Percentiles rank a stretch among this genome's conserved stretches.
Evolutionary conservation across 1,284 basidiomycete species (phyloP).

Genomic region (Apiotrichum brassicae): DNA sequence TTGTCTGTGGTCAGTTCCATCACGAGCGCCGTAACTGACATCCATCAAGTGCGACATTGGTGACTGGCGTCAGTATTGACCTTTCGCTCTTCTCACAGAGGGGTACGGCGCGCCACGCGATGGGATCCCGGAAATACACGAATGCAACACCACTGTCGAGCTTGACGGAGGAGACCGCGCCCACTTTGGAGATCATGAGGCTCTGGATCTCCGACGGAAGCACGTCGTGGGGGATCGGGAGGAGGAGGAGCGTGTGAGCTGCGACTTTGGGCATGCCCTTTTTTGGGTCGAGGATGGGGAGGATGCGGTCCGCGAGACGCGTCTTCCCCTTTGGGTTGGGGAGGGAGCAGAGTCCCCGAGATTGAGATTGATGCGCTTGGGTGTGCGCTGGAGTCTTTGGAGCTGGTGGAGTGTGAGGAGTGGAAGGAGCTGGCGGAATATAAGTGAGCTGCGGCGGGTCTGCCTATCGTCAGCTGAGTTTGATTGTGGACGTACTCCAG

Average conservation of each 20-base stretch:
- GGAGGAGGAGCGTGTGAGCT: neutral
- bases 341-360: neutral
- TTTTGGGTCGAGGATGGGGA: neutral
- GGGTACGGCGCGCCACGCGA: too few species aligned
- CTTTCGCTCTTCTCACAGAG: too few species aligned
- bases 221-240: neutral
- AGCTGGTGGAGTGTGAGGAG: neutral
- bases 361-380: neutral
- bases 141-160: neutral
- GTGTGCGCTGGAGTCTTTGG: too few species aligned
- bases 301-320: neutral
- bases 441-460: too few species aligned
- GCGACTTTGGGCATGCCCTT: neutral
- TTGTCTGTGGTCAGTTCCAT: too few species aligned
- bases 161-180: neutral
- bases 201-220: neutral
- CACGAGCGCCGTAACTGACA: too few species aligned
- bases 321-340: too few species aligned
- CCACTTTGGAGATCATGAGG: neutral
- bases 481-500: too few species aligned
- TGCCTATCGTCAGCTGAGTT: too few species aligned
- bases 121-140: neutral
- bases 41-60: too few species aligned
- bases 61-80: too few species aligned
- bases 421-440: too few species aligned